Evolutionary conservation across 2,329 filamentous ascomycete genomes (phyloP).

Genomic region (Cladosporium sp.): DNA sequence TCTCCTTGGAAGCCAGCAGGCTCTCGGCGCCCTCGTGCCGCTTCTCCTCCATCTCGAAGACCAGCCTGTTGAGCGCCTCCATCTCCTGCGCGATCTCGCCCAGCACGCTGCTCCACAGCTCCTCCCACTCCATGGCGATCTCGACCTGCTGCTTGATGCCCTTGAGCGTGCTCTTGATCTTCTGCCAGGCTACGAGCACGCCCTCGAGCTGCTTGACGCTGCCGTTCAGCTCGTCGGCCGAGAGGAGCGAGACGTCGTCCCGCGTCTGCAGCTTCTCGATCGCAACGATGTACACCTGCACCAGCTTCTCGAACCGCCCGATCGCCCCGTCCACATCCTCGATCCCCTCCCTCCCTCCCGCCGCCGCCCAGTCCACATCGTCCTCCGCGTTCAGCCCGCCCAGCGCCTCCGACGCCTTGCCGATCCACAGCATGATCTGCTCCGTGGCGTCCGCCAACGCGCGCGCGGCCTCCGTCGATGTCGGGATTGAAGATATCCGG

Average conservation of each 20-base stretch:
- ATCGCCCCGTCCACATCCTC: conserved; percentile 66
- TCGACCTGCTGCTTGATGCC: conserved; percentile 86
- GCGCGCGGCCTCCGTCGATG: conserved; percentile 73
- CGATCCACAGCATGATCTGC: conserved; percentile 90
- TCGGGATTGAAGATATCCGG: conserved; percentile 77
- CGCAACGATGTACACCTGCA: conserved; percentile 88
- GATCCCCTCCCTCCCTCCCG: conserved; percentile 75
- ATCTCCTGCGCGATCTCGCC: conserved; percentile 90
- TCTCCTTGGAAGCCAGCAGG: conserved; percentile 44
- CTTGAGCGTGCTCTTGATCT: conserved; percentile 70
- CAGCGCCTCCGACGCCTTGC: conserved; percentile 84
- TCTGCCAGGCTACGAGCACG: conserved; percentile 77
- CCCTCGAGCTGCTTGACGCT: conserved; percentile 86
- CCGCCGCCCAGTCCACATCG: conserved; percentile 92
- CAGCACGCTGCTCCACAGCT: conserved; percentile 88
- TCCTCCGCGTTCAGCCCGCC: conserved; percentile 87
- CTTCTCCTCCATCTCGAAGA: conserved; percentile 98
- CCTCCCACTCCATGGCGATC: conserved; percentile 98
- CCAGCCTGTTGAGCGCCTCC: conserved; percentile 68
- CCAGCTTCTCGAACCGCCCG: conserved; percentile 74
- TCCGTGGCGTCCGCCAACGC: conserved; percentile 82
- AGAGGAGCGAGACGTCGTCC: conserved; percentile 65
- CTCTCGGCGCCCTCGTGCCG: conserved; percentile 74
- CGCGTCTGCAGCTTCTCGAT: conserved; percentile 85
- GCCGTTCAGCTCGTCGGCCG: conserved; percentile 62